Evolutionary conservation across 2,329 filamentous ascomycete species (phyloP).

Genomic region (Pyricularia sp.): DNA sequence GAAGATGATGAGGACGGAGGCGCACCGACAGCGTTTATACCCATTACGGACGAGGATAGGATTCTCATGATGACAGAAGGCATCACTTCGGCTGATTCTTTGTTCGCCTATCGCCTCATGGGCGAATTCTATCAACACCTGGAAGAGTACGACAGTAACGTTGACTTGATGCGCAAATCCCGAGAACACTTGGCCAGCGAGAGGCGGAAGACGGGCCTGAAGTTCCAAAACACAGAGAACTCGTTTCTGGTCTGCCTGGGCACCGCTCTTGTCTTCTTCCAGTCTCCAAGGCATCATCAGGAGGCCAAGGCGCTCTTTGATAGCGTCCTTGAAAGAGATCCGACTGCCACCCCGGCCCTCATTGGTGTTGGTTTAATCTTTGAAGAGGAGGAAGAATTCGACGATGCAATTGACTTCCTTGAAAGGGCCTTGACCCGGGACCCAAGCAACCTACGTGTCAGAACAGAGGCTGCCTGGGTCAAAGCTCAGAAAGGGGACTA

Average conservation of each 20-base stretch:
- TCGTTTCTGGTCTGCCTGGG: constrained; percentile 65
- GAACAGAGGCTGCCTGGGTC: constrained; percentile 84
- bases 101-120: constrained; percentile 72
- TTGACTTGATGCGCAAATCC: constrained; percentile 67
- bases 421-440: constrained; percentile 63
- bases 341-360: constrained; percentile 64
- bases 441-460: constrained; percentile 60
- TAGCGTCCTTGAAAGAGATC: constrained; percentile 61
- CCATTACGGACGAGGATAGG: constrained; percentile 63
- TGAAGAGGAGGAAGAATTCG: constrained; percentile 84
- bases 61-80: constrained; percentile 70
- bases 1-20: constrained; percentile 46
- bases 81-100: constrained; percentile 52
- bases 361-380: constrained; percentile 85
- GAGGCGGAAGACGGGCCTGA: constrained; percentile 52
- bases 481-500: constrained; percentile 73
- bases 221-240: constrained; percentile 57
- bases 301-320: constrained; percentile 85
- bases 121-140: constrained; percentile 71
- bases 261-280: constrained; percentile 81
- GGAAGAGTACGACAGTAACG: constrained; percentile 73
- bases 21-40: constrained; percentile 35
- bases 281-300: constrained; percentile 76
- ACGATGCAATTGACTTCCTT: constrained; percentile 69
- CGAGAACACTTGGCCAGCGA: constrained; percentile 47